Conservation (phyloP, 352 stramenopile species). For the Pythium volutum region DNA sequence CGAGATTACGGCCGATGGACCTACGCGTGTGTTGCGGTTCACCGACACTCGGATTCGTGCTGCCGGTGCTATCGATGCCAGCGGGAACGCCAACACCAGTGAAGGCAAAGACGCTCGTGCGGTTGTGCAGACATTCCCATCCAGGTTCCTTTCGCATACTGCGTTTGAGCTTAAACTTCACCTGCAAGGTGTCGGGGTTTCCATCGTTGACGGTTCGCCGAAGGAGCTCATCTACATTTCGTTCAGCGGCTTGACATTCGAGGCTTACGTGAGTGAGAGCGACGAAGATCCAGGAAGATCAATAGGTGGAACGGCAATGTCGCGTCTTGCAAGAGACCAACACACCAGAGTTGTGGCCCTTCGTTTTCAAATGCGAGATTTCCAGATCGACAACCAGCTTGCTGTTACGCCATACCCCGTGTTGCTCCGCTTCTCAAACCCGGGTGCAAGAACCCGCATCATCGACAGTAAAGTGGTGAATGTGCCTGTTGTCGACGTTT, state of each 20-base stretch:
- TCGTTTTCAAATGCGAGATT: conserved; percentile 67
- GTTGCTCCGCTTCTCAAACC: conserved; percentile 78
- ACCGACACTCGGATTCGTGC: conserved; percentile 76
- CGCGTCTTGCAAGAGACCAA: conserved; percentile 54
- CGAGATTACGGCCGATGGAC: conserved; percentile 82
- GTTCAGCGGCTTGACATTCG: conserved; percentile 55
- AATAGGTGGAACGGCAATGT: conserved; percentile 24
- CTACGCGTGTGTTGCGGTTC: conserved; percentile 83
- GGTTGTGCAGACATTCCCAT: conserved; percentile 15
- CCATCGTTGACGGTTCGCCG: conserved; percentile 63
- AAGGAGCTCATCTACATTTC: conserved; percentile 82
- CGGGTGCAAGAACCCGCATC: conserved; percentile 39
- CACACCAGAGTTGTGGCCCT: conserved; percentile 53
- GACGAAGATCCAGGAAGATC: conserved; percentile 22
- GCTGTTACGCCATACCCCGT: conserved; percentile 80
- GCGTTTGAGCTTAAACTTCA: conserved; percentile 51
- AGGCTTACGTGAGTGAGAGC: conserved; percentile 60
- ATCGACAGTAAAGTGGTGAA: conserved; percentile 51
- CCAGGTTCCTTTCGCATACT: conserved; percentile 25
- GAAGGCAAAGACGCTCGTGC: conserved; percentile 19
- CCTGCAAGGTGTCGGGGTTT: conserved; percentile 75
- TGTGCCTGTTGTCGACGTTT: conserved; percentile 69
- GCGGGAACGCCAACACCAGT: conserved; percentile 26
- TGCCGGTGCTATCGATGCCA: conserved; percentile 26
- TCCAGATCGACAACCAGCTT: conserved; percentile 89